These are phyloP conservation scores for Globisporangium takayamanum DNA, from an alignment of 352 stramenopile species.

Conservation along the genomic window DNA sequence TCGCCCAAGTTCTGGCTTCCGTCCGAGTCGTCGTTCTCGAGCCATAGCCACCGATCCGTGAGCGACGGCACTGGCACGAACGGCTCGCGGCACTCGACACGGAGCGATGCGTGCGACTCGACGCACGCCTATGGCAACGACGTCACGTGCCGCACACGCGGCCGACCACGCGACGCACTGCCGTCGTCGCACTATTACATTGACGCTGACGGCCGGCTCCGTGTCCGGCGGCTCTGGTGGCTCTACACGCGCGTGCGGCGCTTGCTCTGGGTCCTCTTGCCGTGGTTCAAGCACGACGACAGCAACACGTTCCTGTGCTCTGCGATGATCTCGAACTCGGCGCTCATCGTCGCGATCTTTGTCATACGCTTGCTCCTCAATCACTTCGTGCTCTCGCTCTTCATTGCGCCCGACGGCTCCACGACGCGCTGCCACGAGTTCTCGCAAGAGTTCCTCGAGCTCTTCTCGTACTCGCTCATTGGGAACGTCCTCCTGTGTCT, in stretches of 20 bases:
- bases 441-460: conserved; percentile 55
- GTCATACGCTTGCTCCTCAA: conserved; percentile 42
- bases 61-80: conserved; percentile 13
- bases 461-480: conserved; percentile 56
- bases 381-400: conserved; percentile 33
- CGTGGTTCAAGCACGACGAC: conserved; percentile 62
- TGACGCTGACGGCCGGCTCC: conserved; percentile 36
- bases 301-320: conserved; percentile 76
- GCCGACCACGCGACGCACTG: conserved; percentile 1
- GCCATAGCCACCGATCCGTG: conserved; percentile 15
- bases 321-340: conserved; percentile 68
- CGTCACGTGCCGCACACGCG: background rate
- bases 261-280: conserved; percentile 39
- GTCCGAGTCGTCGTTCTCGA: conserved; percentile 13
- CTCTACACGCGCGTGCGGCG: conserved; percentile 43
- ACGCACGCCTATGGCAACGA: background rate
- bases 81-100: conserved; percentile 18
- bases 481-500: conserved; percentile 63
- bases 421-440: conserved; percentile 33
- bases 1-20: conserved; percentile 10
- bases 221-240: conserved; percentile 49
- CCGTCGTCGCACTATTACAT: conserved; percentile 67
- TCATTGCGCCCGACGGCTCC: conserved; percentile 18
- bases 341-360: conserved; percentile 57
- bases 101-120: conserved; percentile 10